phyloP scores from a whole-genome alignment of 2,329 filamentous ascomycete genomes.

The Fusarium fracticaudum region DNA sequence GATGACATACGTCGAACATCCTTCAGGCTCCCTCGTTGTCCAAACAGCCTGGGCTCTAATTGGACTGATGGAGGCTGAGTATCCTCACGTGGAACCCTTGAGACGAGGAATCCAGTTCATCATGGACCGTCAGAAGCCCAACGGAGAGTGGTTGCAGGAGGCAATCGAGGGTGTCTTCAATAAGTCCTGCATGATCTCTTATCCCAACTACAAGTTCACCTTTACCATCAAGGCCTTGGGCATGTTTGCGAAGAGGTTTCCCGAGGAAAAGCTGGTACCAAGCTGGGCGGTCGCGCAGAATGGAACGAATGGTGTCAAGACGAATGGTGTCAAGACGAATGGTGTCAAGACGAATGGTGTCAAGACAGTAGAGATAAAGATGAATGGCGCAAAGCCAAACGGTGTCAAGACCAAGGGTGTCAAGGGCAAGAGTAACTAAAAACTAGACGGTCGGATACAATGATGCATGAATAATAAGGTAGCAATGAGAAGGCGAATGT shows the following conservation, averaged over 20 bases:
- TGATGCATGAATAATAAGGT: background rate
- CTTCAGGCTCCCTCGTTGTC: constrained; percentile 83
- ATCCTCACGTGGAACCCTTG: constrained; percentile 77
- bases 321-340: background rate
- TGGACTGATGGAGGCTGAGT: constrained; percentile 82
- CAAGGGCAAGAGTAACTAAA: background rate
- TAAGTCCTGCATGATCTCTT: constrained; percentile 99
- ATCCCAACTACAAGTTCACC: constrained; percentile 98
- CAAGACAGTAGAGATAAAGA: background rate
- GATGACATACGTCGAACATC: constrained; percentile 78
- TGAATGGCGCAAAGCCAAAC: background rate
- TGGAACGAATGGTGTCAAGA: background rate
- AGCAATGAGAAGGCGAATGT: background rate
- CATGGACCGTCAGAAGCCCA: constrained; percentile 83
- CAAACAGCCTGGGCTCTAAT: constrained; percentile 94
- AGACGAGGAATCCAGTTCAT: constrained; percentile 80
- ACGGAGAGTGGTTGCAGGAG: constrained; percentile 96
- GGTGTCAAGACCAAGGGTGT: background rate
- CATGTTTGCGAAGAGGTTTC: constrained; percentile 81
- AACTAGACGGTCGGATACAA: background rate
- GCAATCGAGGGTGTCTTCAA: constrained; percentile 99
- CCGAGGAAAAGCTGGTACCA: constrained; percentile 65
- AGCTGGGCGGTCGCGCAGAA: constrained; percentile 14
- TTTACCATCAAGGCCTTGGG: constrained; percentile 95
- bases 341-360: background rate